Evolutionary conservation across 805 yeast genomes (phyloP), one percentile per base, ranked within the genome.

Genomic region (Blastobotrys attinorum): DNA sequence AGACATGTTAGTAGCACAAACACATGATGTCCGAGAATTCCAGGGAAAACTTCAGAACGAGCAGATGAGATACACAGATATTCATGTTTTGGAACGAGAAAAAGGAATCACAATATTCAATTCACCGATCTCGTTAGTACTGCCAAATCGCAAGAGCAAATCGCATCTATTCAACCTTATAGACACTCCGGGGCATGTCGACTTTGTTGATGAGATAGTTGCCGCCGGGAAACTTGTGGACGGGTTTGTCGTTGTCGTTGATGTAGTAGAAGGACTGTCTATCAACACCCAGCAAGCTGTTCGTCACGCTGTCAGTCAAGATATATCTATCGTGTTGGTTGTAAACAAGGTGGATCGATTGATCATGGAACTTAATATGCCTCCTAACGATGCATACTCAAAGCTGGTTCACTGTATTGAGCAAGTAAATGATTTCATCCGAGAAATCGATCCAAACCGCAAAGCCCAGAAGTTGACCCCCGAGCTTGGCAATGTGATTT

Each of bases 171-270:
- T 80, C 17, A 85, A 83, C 55, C 48, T 89, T 0, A 51, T 87
- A 0, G 99, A 94, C 55, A 69, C 95, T 0, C 99, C 99, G 0
- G 99, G 99, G 0, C 97, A 92, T 61, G 73, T 76, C 0, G 81
- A 87, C 56, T 92, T 92, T 56, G 64, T 70, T 22, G 96, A 87
- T 57, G 97, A 92, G 52, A 63, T 77, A 3, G 70, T 76, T 0
- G 71, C 75, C 0, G 73, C 83, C 0, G 60, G 79, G 7, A 60
- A 75, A 18, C 66, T 80, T 0, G 72, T 74, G 0, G 97, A 92
- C 50, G 76, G 81, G 2, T 76, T 76, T 0, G 64, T 81, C 0
- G 60, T 88, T 1, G 83, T 86, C 1, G 69, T 90, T n/a, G 98
- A 92, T 59, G 80, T 73, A 1, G 80, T 87, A 1, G 96, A 90